These are phyloP conservation scores for Agrostemma githago DNA, from an alignment of 148 eudicot genomes.

Conservation along the genomic window DNA sequence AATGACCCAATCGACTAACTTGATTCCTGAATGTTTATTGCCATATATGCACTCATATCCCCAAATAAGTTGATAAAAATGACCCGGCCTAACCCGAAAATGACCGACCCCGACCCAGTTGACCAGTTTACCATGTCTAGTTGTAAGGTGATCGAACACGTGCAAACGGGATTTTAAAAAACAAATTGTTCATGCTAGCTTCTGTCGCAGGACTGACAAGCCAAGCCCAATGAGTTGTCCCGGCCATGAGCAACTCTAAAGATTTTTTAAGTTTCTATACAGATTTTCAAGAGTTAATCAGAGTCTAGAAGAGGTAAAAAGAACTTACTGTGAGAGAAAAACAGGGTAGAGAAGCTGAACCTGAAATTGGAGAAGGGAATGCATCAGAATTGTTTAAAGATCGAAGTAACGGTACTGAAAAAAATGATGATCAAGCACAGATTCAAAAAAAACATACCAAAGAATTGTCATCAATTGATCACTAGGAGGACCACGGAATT, in stretches of 20 bases:
- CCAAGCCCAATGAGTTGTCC: background rate
- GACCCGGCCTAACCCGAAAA: too few species aligned
- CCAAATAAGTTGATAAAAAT: too few species aligned
- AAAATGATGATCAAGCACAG: background rate
- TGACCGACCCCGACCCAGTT: too few species aligned
- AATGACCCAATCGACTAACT: too few species aligned
- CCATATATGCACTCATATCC: too few species aligned
- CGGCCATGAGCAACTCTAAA: too few species aligned
- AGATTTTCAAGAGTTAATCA: background rate
- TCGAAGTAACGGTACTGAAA: background rate
- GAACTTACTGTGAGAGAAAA: constrained; percentile 68
- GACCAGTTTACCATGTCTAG: too few species aligned
- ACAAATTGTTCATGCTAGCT: background rate
- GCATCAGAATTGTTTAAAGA: background rate
- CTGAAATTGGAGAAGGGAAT: constrained; percentile 39
- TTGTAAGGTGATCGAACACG: too few species aligned
- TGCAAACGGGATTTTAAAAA: too few species aligned
- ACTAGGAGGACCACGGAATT: constrained; percentile 66
- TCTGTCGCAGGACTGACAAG: background rate
- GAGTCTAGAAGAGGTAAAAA: background rate
- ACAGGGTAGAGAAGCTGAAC: constrained; percentile 89
- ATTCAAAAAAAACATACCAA: constrained; percentile 26
- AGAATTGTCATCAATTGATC: constrained; percentile 35
- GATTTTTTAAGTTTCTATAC: background rate
- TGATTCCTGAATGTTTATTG: too few species aligned